phyloP scores from a whole-genome alignment of 164 flowering plant genomes.

The Nymphaea colorata region DNA sequence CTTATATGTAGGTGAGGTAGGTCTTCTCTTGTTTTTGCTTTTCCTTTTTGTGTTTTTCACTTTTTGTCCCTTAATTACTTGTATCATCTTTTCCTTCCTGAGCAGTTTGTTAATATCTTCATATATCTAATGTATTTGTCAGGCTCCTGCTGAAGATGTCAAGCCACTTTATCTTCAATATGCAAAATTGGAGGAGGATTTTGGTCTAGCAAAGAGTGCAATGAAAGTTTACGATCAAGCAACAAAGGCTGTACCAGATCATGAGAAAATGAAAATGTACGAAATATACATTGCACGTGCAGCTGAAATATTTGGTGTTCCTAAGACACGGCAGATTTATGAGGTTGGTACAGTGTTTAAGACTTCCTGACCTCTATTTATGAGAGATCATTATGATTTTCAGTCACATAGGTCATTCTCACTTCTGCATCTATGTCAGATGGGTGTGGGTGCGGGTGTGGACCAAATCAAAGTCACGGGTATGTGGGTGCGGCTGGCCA shows the following conservation, averaged over 20 bases:
- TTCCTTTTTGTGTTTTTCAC: no score
- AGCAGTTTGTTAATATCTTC: background rate
- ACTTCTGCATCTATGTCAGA: background rate
- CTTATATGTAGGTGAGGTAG: no score
- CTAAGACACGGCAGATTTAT: constrained; percentile 84
- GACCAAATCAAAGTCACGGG: no score
- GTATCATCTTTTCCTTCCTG: background rate
- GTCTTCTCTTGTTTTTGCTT: no score
- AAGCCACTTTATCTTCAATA: constrained; percentile 80
- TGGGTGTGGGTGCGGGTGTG: no score
- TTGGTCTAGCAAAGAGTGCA: constrained; percentile 86
- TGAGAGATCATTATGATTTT: background rate
- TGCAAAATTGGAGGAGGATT: constrained; percentile 88
- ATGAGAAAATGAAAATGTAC: constrained; percentile 83
- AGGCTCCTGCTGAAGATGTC: constrained; percentile 86
- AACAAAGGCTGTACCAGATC: constrained; percentile 78
- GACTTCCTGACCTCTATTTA: background rate
- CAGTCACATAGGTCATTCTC: background rate
- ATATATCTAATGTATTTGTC: constrained; percentile 1
- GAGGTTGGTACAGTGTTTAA: constrained; percentile 24
- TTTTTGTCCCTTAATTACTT: no score
- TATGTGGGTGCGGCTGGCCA: background rate
- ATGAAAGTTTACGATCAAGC: constrained; percentile 92
- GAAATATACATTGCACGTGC: constrained; percentile 92
- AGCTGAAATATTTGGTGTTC: constrained; percentile 86